A percentile compares a stretch with the other conserved stretches of the same genome.
Evolutionary conservation across 179 eudicot species (phyloP).

Genomic region (Amaranthus tricolor): DNA sequence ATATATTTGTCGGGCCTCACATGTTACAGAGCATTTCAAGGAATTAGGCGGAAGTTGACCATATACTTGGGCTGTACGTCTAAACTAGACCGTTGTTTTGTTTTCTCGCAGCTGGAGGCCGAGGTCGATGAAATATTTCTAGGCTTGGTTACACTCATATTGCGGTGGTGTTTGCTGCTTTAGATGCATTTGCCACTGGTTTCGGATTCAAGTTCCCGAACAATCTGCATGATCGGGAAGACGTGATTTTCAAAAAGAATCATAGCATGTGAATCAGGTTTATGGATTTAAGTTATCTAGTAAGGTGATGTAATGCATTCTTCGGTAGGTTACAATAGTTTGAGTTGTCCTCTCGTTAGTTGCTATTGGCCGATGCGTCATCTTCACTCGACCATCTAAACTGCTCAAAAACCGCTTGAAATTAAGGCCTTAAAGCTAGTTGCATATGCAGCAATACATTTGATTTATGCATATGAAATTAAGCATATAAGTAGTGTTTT

Average conservation of each 20-base stretch:
- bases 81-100: conserved; percentile 8
- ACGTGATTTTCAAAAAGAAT: neutral
- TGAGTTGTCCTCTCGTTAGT: neutral
- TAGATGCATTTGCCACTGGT: conserved; percentile 28
- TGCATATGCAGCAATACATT: too few species aligned
- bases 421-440: too few species aligned
- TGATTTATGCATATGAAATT: too few species aligned
- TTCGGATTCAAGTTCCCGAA: conserved; percentile 8
- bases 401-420: neutral
- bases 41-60: too few species aligned
- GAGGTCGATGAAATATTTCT: conserved; percentile 28
- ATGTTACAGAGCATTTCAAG: neutral
- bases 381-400: neutral
- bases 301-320: conserved; percentile 13
- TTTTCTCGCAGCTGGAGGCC: conserved; percentile 31
- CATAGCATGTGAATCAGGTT: neutral
- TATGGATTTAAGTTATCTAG: conserved; percentile 4
- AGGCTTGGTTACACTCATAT: neutral
- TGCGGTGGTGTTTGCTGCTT: conserved; percentile 28
- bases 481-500: too few species aligned
- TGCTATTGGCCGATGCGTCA: neutral
- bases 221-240: conserved; percentile 10
- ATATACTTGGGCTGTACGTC: neutral
- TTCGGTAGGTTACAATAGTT: conserved; percentile 20
- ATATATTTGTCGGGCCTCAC: too few species aligned